Conservation (phyloP, 495 filamentous ascomycete genomes). For the Jackrogersella multiformis region DNA sequence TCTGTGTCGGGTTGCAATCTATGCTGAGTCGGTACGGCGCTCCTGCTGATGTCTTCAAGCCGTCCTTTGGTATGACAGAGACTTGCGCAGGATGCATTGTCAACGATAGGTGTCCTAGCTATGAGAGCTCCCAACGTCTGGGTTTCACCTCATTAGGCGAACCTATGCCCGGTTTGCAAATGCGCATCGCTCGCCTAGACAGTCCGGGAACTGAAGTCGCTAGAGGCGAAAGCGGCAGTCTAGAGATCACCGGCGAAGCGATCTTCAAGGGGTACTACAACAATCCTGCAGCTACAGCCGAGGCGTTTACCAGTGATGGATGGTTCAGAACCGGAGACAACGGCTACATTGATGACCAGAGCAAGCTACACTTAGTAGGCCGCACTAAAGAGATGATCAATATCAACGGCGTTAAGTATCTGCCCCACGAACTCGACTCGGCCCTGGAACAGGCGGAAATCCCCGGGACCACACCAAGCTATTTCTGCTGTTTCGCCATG, state of each 20-base stretch:
- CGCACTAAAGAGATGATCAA: conserved; percentile 68
- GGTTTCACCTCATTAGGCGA: conserved; percentile 53
- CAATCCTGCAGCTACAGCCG: conserved; percentile 61
- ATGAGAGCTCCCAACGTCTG: conserved; percentile 52
- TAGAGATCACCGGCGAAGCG: conserved; percentile 50
- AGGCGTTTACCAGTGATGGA: conserved; percentile 67
- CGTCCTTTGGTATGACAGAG: conserved; percentile 67
- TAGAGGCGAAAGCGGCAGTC: conserved; percentile 30
- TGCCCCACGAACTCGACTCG: conserved; percentile 53
- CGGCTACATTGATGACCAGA: conserved; percentile 57
- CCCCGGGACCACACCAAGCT: conserved; percentile 32
- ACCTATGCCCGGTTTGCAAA: conserved; percentile 52
- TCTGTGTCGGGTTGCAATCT: conserved; percentile 35
- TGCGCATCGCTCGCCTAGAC: conserved; percentile 6
- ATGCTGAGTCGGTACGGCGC: conserved; percentile 50
- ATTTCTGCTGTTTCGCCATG: conserved; percentile 34
- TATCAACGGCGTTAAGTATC: conserved; percentile 63
- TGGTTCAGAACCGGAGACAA: conserved; percentile 77
- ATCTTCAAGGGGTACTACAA: conserved; percentile 71
- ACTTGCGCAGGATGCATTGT: conserved; percentile 61
- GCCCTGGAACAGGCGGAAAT: conserved; percentile 53
- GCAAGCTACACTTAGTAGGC: conserved; percentile 64
- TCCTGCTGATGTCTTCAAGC: conserved; percentile 50
- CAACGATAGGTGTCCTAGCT: conserved; percentile 48
- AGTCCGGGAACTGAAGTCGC: not conserved